Percentiles rank a stretch among this genome's conserved stretches.
Evolutionary conservation across 73 alveolate genomes (phyloP).

Genomic region (Breviolum minutum): DNA sequence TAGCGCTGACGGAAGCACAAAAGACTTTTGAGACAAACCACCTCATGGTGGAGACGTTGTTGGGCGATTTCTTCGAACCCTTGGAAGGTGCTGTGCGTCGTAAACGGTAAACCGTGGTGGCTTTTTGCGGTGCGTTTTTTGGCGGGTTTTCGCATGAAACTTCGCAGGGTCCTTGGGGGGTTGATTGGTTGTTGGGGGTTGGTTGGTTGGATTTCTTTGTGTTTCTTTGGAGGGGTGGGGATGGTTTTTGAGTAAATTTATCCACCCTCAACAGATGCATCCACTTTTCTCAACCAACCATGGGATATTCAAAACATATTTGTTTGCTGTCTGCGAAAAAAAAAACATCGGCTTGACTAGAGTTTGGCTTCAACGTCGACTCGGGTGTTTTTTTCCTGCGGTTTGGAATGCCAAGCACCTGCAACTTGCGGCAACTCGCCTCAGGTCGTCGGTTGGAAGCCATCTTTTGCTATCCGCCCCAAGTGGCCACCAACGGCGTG

Average conservation of each 20-base stretch:
- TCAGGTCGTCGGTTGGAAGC: background rate
- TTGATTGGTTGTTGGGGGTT: background rate
- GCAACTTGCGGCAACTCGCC: background rate
- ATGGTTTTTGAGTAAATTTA: background rate
- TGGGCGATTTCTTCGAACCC: slow-evolving; percentile 28
- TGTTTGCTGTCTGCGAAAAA: background rate
- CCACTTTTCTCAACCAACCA: too few relatives aligned
- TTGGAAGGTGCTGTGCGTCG: background rate
- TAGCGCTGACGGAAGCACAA: background rate
- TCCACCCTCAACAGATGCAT: too few relatives aligned
- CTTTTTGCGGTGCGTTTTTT: background rate
- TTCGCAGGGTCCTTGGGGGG: background rate
- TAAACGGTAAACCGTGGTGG: background rate
- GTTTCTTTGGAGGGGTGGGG: background rate
- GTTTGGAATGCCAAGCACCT: background rate
- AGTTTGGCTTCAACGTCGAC: background rate
- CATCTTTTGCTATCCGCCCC: slow-evolving; percentile 28
- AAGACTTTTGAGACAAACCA: background rate
- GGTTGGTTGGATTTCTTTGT: background rate
- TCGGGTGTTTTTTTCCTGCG: background rate
- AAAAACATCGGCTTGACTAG: background rate
- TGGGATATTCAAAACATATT: too few relatives aligned
- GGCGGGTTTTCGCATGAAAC: too few relatives aligned
- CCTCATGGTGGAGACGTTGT: background rate
- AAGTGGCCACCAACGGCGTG: background rate